phyloP scores from a whole-genome alignment of 208 protist genomes.

The Crithidia bombi region DNA sequence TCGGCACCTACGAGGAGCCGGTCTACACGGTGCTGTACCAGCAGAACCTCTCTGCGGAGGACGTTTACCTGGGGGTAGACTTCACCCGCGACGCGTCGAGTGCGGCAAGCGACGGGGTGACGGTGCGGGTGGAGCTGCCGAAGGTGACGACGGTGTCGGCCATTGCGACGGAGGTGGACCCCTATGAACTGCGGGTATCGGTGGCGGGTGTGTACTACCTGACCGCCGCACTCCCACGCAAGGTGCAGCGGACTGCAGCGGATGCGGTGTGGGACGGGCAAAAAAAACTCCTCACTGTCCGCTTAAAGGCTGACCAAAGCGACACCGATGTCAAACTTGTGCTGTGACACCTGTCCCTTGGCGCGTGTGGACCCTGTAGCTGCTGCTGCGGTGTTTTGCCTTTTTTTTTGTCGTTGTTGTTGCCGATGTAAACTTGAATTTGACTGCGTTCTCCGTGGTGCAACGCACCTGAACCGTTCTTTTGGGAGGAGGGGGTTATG shows the following conservation, averaged over 20 bases:
- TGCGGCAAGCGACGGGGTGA: conserved; percentile 68
- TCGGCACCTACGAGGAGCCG: conserved; percentile 44
- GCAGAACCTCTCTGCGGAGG: conserved; percentile 80
- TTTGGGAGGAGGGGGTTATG: no score
- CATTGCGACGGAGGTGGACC: conserved; percentile 70
- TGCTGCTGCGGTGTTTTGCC: background rate
- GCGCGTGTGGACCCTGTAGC: background rate
- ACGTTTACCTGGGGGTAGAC: conserved; percentile 87
- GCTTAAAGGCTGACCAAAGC: conserved; percentile 50
- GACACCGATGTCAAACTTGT: conserved; percentile 41
- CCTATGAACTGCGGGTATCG: conserved; percentile 59
- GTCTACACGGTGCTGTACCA: conserved; percentile 79
- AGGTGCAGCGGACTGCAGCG: conserved; percentile 55
- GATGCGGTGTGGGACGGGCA: conserved; percentile 75
- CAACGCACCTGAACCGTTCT: no score
- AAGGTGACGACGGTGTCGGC: conserved; percentile 38
- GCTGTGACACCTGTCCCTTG: background rate
- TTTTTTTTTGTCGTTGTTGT: conserved; percentile 10
- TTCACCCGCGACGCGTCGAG: conserved; percentile 56
- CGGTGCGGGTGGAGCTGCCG: conserved; percentile 80
- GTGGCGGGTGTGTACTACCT: conserved; percentile 70
- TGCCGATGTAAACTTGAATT: background rate
- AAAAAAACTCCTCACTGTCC: conserved; percentile 63
- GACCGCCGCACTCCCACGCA: conserved; percentile 57
- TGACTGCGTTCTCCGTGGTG: no score